These are phyloP conservation scores for Phytophthora fragariaefolia DNA, from an alignment of 352 stramenopile species.

Conservation along the genomic window DNA sequence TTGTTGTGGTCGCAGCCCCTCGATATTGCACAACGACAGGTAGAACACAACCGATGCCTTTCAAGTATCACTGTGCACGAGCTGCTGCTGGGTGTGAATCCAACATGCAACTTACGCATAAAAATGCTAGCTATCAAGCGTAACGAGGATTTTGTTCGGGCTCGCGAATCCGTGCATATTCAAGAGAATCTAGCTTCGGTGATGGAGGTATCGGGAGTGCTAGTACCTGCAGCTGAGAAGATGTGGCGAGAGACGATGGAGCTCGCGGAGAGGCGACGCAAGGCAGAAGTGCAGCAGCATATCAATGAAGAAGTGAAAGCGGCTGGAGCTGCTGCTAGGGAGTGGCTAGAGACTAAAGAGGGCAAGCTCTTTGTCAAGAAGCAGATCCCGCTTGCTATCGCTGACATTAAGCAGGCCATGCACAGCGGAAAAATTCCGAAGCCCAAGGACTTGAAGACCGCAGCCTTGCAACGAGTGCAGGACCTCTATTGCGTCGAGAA, in stretches of 20 bases:
- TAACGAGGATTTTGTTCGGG: conserved; percentile 32
- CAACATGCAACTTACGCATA: conserved; percentile 62
- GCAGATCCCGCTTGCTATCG: conserved; percentile 43
- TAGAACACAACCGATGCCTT: conserved; percentile 36
- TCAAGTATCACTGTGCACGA: conserved; percentile 42
- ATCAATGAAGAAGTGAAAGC: conserved; percentile 38
- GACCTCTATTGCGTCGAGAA: conserved; percentile 54
- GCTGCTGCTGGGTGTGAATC: conserved; percentile 52
- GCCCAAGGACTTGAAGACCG: conserved; percentile 63
- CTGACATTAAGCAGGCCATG: conserved; percentile 61
- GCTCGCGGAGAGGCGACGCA: conserved; percentile 45
- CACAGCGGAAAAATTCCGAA: conserved; percentile 56
- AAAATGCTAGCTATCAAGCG: conserved; percentile 68
- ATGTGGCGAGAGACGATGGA: conserved; percentile 47
- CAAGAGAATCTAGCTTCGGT: conserved; percentile 42
- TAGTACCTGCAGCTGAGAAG: conserved; percentile 39
- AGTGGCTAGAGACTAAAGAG: conserved; percentile 74
- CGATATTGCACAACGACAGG: conserved; percentile 57
- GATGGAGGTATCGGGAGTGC: conserved; percentile 33
- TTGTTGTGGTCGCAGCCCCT: conserved; percentile 45
- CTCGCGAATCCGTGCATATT: conserved; percentile 8
- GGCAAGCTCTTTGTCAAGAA: conserved; percentile 71
- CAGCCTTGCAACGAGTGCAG: conserved; percentile 38
- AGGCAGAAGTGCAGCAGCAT: conserved; percentile 43
- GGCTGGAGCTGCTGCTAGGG: conserved; percentile 9